Evolutionary conservation across 768 basidiomycete genomes (phyloP).

Genomic region (Tremella mesenterica): DNA sequence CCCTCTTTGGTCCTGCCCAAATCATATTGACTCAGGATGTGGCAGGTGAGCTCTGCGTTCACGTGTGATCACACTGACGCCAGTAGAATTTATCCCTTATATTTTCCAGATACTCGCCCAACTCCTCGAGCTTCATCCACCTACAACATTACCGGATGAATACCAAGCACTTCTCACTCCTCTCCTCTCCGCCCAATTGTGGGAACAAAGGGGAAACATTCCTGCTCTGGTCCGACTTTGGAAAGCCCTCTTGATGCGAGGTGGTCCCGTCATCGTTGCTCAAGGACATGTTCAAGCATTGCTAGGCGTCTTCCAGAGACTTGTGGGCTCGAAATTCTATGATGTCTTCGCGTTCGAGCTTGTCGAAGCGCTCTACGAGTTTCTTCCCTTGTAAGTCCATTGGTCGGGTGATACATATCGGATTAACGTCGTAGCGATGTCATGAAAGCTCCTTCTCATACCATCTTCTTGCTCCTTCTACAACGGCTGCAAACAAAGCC

Average conservation of each 20-base stretch:
- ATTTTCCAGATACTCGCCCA: constrained; percentile 94
- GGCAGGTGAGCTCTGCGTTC: constrained; percentile 56
- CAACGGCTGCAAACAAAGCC: constrained; percentile 80
- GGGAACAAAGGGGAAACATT: constrained; percentile 90
- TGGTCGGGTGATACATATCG: neutral
- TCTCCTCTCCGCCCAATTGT: constrained; percentile 71
- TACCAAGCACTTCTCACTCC: constrained; percentile 74
- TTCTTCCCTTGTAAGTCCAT: constrained; percentile 63
- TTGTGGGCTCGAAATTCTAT: constrained; percentile 75
- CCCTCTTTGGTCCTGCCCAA: constrained; percentile 78
- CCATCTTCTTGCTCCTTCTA: constrained; percentile 61
- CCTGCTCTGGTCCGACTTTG: constrained; percentile 85
- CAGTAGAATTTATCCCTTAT: constrained; percentile 87
- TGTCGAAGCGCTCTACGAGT: constrained; percentile 62
- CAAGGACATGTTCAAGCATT: constrained; percentile 66
- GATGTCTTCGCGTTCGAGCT: constrained; percentile 89
- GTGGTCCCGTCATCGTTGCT: constrained; percentile 58
- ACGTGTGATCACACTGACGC: neutral
- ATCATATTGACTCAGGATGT: constrained; percentile 85
- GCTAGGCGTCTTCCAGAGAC: constrained; percentile 81
- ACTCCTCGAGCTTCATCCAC: constrained; percentile 74
- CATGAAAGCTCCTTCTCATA: constrained; percentile 65
- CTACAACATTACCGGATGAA: constrained; percentile 55
- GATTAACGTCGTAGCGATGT: constrained; percentile 48
- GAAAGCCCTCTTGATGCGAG: constrained; percentile 70